phyloP scores from a whole-genome alignment of 306 rosid genomes.

The Mucuna pruriens region DNA sequence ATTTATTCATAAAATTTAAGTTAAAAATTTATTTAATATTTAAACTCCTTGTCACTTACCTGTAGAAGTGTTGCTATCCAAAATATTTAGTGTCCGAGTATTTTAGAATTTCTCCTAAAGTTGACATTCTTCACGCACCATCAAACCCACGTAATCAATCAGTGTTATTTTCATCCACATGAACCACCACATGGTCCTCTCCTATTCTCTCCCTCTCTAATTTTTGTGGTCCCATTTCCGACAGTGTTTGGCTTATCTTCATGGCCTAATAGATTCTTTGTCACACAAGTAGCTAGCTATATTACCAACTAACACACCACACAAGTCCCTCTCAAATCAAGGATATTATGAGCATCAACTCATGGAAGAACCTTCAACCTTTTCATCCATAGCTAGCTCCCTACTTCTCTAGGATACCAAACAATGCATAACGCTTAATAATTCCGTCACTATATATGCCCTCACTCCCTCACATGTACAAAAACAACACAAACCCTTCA shows the following conservation, averaged over 20 bases:
- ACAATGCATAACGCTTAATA: conserved; percentile 11
- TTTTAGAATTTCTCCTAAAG: conserved; percentile 25
- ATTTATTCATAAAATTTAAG: background rate
- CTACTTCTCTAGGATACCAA: conserved; percentile 30
- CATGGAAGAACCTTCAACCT: conserved; percentile 47
- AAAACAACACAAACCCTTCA: conserved; percentile 18
- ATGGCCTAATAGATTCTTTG: conserved; percentile 49
- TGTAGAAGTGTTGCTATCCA: background rate
- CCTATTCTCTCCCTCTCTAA: conserved; percentile 21
- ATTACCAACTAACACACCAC: conserved; percentile 38
- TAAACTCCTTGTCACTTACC: background rate
- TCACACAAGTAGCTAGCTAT: conserved; percentile 41
- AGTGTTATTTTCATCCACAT: conserved; percentile 50
- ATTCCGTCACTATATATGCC: background rate
- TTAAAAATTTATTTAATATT: background rate
- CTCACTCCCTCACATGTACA: conserved; percentile 33
- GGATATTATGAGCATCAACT: conserved; percentile 44
- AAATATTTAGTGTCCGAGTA: background rate
- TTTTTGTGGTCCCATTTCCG: conserved; percentile 45
- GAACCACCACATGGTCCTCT: background rate
- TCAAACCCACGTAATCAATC: conserved; percentile 16
- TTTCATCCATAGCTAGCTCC: conserved; percentile 21
- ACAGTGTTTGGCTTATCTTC: conserved; percentile 58
- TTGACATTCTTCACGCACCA: conserved; percentile 61
- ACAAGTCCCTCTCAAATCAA: conserved; percentile 50